Evolutionary conservation across 352 stramenopile genomes (phyloP), one percentile per base, ranked within the genome.

Genomic region (Globisporangium cederbergense): DNA sequence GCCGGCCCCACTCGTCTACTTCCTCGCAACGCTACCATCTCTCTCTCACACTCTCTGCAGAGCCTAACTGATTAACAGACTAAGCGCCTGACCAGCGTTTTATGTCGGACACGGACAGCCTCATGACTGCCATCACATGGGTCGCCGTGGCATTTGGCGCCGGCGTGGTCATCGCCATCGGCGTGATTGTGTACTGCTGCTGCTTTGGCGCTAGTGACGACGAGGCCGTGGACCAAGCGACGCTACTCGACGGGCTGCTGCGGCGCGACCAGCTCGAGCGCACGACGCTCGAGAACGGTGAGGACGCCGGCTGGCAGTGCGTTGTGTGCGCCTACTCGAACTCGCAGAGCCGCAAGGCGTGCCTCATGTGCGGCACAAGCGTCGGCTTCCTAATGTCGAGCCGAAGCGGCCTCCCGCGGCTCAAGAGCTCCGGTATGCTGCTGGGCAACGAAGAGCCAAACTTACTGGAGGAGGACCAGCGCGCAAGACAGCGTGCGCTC

Each of bases 311-410:
- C 32, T 91, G 82, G 82, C 78, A 89, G 66, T 91, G 82, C 75
- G 72, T 91, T 40, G 79, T 91, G 25, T 91, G 82, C 45, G 80
- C 79, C 32, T 75, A 88, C 66, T 75, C 74, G 13, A 91, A 91
- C 68, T 65, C 56, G 30, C 28, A 68, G 20, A 65, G 55, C 16
- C 71, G 71, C 55, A 82, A 72, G 30, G 67, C 63, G 22, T 91
- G 82, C 52, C 68, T 91, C 60, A 89, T 91, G 80, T 91, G 82
- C 58, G 82, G 78, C 69, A 88, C 82, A 46, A 60, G 28, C 57
- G 51, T 58, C 3, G 42, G 59, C 1, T 77, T 79, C 60, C 53
- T 79, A 36, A 71, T 80, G 57, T 73, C 71, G 51, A 69, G 54
- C 34, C 51, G 59, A 54, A 8, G 32, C 4, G 32, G 32, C 0